phyloP scores from a whole-genome alignment of 768 basidiomycete species.

The Lyophyllum semitale region DNA sequence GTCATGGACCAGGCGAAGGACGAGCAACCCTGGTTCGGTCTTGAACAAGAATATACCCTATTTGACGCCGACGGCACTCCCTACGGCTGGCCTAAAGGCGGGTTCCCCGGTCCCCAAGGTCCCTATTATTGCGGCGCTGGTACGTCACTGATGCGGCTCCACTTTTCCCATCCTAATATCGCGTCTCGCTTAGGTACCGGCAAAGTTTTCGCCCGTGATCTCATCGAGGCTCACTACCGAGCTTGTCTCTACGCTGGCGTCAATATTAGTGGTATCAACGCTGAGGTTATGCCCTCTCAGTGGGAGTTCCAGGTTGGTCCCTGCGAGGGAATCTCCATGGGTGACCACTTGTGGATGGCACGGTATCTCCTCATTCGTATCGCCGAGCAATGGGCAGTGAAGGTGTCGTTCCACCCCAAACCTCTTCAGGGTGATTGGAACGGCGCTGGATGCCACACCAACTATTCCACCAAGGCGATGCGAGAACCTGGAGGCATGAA shows the following conservation, averaged over 20 bases:
- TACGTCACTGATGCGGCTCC: conserved; percentile 34
- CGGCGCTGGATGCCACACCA: conserved; percentile 98
- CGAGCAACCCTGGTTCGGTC: conserved; percentile 89
- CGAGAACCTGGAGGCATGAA: conserved; percentile 94
- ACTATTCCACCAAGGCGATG: conserved; percentile 94
- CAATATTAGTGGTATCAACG: conserved; percentile 99
- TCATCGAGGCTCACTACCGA: conserved; percentile 99
- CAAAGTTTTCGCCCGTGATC: conserved; percentile 97
- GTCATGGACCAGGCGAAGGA: conserved; percentile 92
- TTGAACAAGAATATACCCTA: conserved; percentile 99
- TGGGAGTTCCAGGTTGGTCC: conserved; percentile 99
- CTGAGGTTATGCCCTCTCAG: conserved; percentile 99
- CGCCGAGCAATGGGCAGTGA: conserved; percentile 96
- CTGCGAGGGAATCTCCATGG: conserved; percentile 97
- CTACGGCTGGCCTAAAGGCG: conserved; percentile 97
- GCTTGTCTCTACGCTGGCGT: conserved; percentile 93
- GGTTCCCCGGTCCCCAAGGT: conserved; percentile 99
- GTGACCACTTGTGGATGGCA: conserved; percentile 99
- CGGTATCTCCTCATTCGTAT: conserved; percentile 94
- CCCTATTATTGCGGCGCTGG: conserved; percentile 99
- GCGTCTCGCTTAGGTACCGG: conserved; percentile 67
- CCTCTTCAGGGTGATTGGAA: conserved; percentile 98
- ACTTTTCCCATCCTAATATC: background rate
- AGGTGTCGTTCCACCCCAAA: conserved; percentile 99
- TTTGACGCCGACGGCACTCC: conserved; percentile 91